Evolutionary conservation across 768 basidiomycete genomes (phyloP).

Genomic region (Mycena latifolia): DNA sequence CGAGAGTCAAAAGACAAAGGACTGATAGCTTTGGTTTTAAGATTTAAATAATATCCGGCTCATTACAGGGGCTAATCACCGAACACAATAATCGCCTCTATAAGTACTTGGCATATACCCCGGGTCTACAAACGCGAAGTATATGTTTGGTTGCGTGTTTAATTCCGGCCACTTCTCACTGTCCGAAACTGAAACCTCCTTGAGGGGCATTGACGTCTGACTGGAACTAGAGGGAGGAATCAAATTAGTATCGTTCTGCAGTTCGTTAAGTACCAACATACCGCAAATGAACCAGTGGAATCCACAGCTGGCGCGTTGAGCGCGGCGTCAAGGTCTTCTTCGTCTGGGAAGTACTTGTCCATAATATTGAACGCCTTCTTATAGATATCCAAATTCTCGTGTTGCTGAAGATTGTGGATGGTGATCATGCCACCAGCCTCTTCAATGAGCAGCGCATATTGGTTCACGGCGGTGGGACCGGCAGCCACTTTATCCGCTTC

Average conservation of each 20-base stretch:
- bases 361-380: slow-evolving; percentile 99
- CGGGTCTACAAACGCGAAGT: slow-evolving; percentile 9
- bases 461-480: slow-evolving; percentile 89
- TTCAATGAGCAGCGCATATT: slow-evolving; percentile 95
- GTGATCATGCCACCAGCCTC: slow-evolving; percentile 99
- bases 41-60: too few species aligned
- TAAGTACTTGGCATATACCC: slow-evolving; percentile 10
- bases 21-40: too few species aligned
- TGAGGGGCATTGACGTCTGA: slow-evolving; percentile 89
- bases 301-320: slow-evolving; percentile 86
- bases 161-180: slow-evolving; percentile 48
- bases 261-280: slow-evolving; percentile 50
- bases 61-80: too few species aligned
- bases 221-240: slow-evolving; percentile 73
- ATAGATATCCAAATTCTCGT: slow-evolving; percentile 99
- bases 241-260: slow-evolving; percentile 17
- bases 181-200: slow-evolving; percentile 96
- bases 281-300: slow-evolving; percentile 80
- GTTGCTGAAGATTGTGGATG: slow-evolving; percentile 99
- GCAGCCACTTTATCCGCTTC: slow-evolving; percentile 91
- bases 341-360: slow-evolving; percentile 99
- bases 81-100: slow-evolving; percentile 2
- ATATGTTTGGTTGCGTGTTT: neutral
- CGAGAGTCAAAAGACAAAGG: too few species aligned
- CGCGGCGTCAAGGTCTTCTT: slow-evolving; percentile 91